Evolutionary conservation across 176 grass and related monocot genomes (phyloP).

Genomic region (Rhynchospora pubera): DNA sequence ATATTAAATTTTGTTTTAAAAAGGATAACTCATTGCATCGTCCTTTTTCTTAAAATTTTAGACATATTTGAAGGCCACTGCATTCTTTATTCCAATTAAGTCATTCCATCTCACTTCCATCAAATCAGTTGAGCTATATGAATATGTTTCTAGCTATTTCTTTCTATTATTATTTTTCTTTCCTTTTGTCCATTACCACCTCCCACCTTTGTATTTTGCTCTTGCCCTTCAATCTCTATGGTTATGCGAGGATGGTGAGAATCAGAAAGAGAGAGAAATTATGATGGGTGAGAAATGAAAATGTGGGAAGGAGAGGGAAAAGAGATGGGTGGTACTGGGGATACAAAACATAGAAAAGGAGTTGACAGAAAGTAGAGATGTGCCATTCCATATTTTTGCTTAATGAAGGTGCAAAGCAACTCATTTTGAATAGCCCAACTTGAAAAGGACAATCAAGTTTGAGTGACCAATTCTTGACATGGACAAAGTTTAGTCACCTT

Average conservation of each 20-base stretch:
- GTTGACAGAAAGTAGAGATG: background rate
- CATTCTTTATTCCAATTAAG: background rate
- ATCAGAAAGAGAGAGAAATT: background rate
- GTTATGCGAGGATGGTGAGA: background rate
- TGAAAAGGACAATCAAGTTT: background rate
- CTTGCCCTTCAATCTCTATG: background rate
- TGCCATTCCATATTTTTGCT: background rate
- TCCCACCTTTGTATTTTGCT: background rate
- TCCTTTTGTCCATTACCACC: background rate
- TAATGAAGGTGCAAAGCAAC: background rate
- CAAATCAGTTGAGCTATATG: too few species aligned
- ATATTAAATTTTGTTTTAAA: background rate
- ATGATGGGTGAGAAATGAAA: background rate
- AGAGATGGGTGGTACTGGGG: background rate
- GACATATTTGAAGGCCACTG: background rate
- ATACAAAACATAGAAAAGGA: background rate
- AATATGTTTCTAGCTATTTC: background rate
- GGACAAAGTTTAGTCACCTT: background rate
- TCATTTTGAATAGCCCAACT: background rate
- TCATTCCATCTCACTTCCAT: background rate
- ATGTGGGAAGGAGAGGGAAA: too few species aligned
- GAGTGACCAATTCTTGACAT: background rate
- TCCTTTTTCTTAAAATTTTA: background rate
- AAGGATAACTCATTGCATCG: background rate
- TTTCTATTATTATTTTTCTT: background rate